These are phyloP conservation scores for Scleroderma bovista DNA, from an alignment of 768 basidiomycete genomes.

Conservation along the genomic window DNA sequence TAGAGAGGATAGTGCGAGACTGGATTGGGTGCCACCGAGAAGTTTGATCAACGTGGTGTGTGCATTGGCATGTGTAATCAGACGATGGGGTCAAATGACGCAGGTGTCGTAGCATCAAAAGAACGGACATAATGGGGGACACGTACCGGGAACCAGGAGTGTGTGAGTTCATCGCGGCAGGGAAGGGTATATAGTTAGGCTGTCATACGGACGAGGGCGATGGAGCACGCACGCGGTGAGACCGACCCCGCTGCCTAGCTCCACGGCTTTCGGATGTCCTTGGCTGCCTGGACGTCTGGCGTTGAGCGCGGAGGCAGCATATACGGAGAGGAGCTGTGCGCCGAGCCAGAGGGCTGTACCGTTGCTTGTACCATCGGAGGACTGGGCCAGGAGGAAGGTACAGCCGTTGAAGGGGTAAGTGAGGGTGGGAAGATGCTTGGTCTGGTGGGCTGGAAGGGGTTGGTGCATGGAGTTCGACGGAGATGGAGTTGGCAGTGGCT, in stretches of 20 bases:
- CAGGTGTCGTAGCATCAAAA: not conserved
- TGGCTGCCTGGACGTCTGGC: slow-evolving; percentile 5
- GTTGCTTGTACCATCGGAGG: slow-evolving; percentile 57
- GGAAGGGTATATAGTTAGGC: not conserved
- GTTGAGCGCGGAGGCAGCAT: slow-evolving; percentile 42
- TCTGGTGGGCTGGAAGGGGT: slow-evolving; percentile 51
- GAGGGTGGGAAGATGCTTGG: slow-evolving; percentile 56
- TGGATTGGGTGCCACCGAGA: slow-evolving; percentile 17
- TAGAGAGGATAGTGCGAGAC: slow-evolving; percentile 59
- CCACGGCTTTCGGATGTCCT: slow-evolving; percentile 46
- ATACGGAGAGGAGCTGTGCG: slow-evolving; percentile 67
- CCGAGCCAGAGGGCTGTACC: slow-evolving; percentile 85
- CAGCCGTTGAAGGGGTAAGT: slow-evolving; percentile 34
- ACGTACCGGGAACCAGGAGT: not conserved
- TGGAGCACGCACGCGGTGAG: slow-evolving; percentile 57
- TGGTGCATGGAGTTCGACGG: not conserved
- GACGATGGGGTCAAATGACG: not conserved
- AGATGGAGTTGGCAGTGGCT: not conserved
- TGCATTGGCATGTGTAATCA: not conserved
- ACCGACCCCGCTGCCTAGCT: slow-evolving; percentile 81
- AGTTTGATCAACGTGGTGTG: not conserved
- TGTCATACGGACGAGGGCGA: not conserved
- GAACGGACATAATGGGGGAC: not conserved
- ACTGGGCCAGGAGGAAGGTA: slow-evolving; percentile 50
- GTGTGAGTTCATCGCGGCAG: not conserved